phyloP scores from a whole-genome alignment of 2,329 filamentous ascomycete genomes.

The Aspergillus brunneoviolaceus region DNA sequence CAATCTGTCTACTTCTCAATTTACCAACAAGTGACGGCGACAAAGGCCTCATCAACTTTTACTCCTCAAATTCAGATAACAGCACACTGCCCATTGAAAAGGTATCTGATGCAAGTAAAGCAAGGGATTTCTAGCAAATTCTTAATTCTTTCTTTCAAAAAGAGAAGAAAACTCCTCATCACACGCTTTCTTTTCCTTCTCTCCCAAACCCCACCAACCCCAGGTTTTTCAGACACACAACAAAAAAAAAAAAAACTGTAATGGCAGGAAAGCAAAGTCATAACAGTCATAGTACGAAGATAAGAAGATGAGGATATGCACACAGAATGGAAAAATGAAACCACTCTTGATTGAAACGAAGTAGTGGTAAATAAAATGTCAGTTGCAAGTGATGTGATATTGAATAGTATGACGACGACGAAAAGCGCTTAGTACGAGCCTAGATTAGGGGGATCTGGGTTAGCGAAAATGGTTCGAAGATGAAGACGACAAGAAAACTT shows the following conservation, averaged over 20 bases:
- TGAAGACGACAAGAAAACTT: conserved; percentile 33
- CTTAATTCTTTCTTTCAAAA: background rate
- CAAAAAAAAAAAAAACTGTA: conserved; percentile 1
- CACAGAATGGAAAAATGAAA: background rate
- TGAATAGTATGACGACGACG: background rate
- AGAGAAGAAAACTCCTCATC: background rate
- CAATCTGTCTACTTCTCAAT: too few species aligned
- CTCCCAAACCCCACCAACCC: background rate
- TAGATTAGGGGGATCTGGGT: conserved; percentile 13
- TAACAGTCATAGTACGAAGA: conserved; percentile 14
- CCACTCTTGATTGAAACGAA: background rate
- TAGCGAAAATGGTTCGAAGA: background rate
- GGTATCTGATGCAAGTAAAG: conserved; percentile 1
- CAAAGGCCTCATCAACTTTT: background rate
- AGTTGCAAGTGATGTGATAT: background rate
- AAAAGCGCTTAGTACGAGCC: conserved; percentile 30
- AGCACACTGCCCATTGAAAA: background rate
- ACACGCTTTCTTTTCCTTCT: background rate
- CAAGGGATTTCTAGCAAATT: background rate
- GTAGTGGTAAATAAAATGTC: background rate
- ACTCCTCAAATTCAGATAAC: background rate
- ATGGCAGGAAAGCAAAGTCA: conserved; percentile 11
- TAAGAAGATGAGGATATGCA: background rate
- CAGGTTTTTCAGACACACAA: background rate
- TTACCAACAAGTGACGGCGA: background rate